Conservation (phyloP, 1,139 yeast species). For the Candida sp. region DNA sequence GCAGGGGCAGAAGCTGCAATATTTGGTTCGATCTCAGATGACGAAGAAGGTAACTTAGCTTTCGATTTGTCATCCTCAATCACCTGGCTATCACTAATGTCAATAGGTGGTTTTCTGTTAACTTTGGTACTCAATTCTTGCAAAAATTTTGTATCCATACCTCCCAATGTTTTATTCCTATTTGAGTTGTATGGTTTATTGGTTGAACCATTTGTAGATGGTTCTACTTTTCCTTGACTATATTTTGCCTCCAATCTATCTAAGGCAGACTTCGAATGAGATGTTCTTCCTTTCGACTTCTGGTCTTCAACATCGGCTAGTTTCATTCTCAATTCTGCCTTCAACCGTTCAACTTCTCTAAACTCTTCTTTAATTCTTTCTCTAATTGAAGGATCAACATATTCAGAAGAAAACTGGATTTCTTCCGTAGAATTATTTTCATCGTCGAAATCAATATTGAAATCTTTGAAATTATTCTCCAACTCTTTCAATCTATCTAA, state of each 20-base stretch:
- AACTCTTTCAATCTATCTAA: constrained; percentile 64
- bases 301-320: constrained; percentile 19
- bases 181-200: constrained; percentile 22
- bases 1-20: neutral
- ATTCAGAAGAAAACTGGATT: constrained; percentile 7
- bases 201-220: constrained; percentile 5
- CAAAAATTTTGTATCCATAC: constrained; percentile 53
- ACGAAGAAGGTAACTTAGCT: constrained; percentile 1
- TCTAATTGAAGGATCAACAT: constrained; percentile 35
- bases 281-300: constrained; percentile 7
- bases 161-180: constrained; percentile 33
- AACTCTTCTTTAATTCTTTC: constrained; percentile 39
- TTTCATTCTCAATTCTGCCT: constrained; percentile 38
- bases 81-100: constrained; percentile 10
- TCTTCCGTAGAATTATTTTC: constrained; percentile 13
- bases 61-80: neutral
- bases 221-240: constrained; percentile 39
- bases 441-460: constrained; percentile 51
- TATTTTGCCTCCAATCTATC: constrained; percentile 47
- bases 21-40: neutral
- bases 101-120: constrained; percentile 31
- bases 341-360: constrained; percentile 43
- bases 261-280: constrained; percentile 19
- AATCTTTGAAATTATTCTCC: constrained; percentile 56
- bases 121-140: constrained; percentile 57